Conservation (phyloP, 495 filamentous ascomycete genomes). For the Penicillium egyptiacum region DNA sequence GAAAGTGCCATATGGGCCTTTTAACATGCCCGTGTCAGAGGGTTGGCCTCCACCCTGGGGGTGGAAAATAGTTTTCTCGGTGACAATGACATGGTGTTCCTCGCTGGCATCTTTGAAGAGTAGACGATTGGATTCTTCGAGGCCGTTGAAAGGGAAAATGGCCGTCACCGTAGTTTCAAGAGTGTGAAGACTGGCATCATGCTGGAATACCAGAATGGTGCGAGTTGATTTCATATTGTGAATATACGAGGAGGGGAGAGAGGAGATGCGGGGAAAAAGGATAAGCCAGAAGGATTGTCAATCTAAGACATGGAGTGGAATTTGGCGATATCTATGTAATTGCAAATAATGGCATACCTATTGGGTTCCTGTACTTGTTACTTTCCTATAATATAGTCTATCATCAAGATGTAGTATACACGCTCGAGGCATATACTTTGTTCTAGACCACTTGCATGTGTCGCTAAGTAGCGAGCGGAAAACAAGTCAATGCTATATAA, state of each 20-base stretch:
- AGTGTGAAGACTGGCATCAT: conserved; percentile 49
- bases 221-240: conserved; percentile 20
- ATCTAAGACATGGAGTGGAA: no score
- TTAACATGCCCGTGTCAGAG: conserved; percentile 57
- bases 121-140: conserved; percentile 45
- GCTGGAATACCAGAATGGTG: conserved; percentile 55
- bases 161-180: conserved; percentile 45
- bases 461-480: no score
- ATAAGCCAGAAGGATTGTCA: background rate
- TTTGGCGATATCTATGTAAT: no score
- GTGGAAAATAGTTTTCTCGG: conserved; percentile 63
- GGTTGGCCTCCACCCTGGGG: conserved; percentile 68
- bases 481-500: no score
- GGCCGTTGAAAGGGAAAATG: conserved; percentile 44
- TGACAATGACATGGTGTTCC: conserved; percentile 53
- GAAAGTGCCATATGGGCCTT: conserved; percentile 34
- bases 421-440: no score
- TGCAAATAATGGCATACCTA: no score
- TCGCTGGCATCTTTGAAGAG: conserved; percentile 52
- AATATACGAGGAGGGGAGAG: background rate
- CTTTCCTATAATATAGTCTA: no score
- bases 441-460: no score
- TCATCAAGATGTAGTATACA: no score
- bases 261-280: background rate
- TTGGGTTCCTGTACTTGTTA: no score